Conservation (phyloP, 768 basidiomycete species). For the Auricularia sp. region DNA sequence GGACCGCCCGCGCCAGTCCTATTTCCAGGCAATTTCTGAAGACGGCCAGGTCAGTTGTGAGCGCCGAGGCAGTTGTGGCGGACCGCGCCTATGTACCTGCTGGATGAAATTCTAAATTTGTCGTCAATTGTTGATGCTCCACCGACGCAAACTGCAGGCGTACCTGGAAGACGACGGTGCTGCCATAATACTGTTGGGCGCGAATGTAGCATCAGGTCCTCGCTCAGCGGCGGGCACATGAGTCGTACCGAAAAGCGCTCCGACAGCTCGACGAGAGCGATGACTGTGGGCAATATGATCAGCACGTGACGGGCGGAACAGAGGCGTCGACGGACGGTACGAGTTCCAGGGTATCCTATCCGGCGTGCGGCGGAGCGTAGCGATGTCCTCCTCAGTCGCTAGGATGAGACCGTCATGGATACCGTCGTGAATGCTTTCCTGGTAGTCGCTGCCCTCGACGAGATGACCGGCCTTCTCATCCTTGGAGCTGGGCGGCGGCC, state of each 20-base stretch:
- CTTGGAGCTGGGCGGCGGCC: no score
- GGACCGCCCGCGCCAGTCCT: slow-evolving; percentile 20
- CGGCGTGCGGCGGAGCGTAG: slow-evolving; percentile 14
- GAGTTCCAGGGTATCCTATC: slow-evolving; percentile 21
- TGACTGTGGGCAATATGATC: slow-evolving; percentile 7
- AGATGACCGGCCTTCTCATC: background rate
- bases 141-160: background rate
- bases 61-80: background rate
- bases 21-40: slow-evolving; percentile 31
- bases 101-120: slow-evolving; percentile 19
- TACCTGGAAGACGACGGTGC: slow-evolving; percentile 14
- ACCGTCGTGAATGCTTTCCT: background rate
- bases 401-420: slow-evolving; percentile 4
- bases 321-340: slow-evolving; percentile 13
- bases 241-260: slow-evolving; percentile 19
- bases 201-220: background rate
- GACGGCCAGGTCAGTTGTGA: slow-evolving; percentile 6
- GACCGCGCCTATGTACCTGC: slow-evolving; percentile 3
- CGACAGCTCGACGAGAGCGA: slow-evolving; percentile 19
- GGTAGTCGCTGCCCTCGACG: background rate
- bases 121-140: background rate
- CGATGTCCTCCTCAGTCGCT: slow-evolving; percentile 16
- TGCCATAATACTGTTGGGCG: slow-evolving; percentile 9
- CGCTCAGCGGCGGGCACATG: background rate
- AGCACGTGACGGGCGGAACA: background rate